Evolutionary conservation across 2,329 filamentous ascomycete genomes (phyloP).

Genomic region (Fusarium penzigii): DNA sequence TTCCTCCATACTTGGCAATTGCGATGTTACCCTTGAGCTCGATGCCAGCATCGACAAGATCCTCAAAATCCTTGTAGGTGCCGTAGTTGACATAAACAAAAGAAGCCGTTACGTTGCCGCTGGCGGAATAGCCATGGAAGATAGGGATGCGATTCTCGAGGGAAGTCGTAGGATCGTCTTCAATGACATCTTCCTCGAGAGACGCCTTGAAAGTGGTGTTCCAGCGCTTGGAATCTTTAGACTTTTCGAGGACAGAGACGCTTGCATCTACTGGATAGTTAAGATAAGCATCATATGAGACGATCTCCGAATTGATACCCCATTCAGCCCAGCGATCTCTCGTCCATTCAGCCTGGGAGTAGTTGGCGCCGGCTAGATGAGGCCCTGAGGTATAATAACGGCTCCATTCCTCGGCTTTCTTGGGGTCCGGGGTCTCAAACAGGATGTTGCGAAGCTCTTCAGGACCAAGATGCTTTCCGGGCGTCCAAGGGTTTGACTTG

Average conservation of each 20-base stretch:
- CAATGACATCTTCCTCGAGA: slow-evolving; percentile 79
- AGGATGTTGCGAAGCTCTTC: slow-evolving; percentile 58
- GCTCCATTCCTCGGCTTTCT: slow-evolving; percentile 69
- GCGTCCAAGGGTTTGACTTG: slow-evolving; percentile 19
- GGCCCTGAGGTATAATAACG: slow-evolving; percentile 75
- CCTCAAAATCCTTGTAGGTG: slow-evolving; percentile 81
- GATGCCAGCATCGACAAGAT: slow-evolving; percentile 73
- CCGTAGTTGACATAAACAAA: slow-evolving; percentile 93
- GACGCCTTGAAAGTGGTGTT: slow-evolving; percentile 75
- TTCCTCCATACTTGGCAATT: slow-evolving; percentile 78
- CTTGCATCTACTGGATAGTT: slow-evolving; percentile 76
- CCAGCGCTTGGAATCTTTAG: slow-evolving; percentile 44
- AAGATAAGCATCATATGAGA: slow-evolving; percentile 73
- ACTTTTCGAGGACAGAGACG: slow-evolving; percentile 61
- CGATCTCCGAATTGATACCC: slow-evolving; percentile 64
- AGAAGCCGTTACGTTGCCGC: slow-evolving; percentile 83
- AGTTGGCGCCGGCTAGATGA: slow-evolving; percentile 76
- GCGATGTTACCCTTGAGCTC: slow-evolving; percentile 83
- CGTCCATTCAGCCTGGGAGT: slow-evolving; percentile 78
- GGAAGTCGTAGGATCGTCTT: slow-evolving; percentile 78
- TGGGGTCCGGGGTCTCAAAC: slow-evolving; percentile 57
- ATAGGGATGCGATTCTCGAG: slow-evolving; percentile 75
- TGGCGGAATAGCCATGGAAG: slow-evolving; percentile 94
- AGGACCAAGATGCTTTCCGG: slow-evolving; percentile 36
- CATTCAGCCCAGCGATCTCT: slow-evolving; percentile 71